Base-by-base conservation (phyloP, 345 rosid species). In the Bruguiera sexangula region DNA sequence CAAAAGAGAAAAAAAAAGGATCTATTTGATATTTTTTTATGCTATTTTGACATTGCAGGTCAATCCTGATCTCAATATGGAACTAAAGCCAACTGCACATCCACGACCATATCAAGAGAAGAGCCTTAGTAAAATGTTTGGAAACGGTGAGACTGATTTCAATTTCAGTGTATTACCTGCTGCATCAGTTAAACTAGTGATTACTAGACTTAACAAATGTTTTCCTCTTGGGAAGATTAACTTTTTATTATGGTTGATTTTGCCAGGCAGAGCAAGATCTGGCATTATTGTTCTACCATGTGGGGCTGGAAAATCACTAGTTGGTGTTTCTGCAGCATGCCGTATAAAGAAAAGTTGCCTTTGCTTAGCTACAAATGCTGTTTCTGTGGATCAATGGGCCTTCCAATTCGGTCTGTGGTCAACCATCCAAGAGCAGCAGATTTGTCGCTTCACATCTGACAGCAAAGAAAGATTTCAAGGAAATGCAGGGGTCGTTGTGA, bases 331-430 rank as follows among this genome's bases (percentile, higher is more conserved):
- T 67, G 97, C 99, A 30, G 99, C 97, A 34, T 81, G 85, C 75
- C 83, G 97, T 22, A 90, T 95, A 67, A 88, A 86, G 74, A 95
- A 95, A 83, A 95, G 99, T 81, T 90, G 96, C 78, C 96, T 95
- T 62, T 90, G 99, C 82, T 86, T 95, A 68, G 99, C 98, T 58
- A 95, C 99, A 30, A 95, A 92, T 86, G 98, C 96, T 54, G 98
- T 95, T 71, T 95, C 99, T 27, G 98, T 95, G 69, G 99, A 95
- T 79, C 98, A 95, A 61, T 95, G 98, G 99, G 98, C 96, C 68
- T 90, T 87, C 73, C 99, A 95, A 53, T 95, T 95, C 69, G 86
- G 83, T 81, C 73, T 95, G 39, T 95, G 99, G 99, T 92, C 99
- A 67, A 89, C 87, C 27, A 87, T 95, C 73, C 86, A 82, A 75